These are phyloP conservation scores for Xylariaceae sp. DNA, from an alignment of 2,329 filamentous ascomycete genomes.

Conservation along the genomic window DNA sequence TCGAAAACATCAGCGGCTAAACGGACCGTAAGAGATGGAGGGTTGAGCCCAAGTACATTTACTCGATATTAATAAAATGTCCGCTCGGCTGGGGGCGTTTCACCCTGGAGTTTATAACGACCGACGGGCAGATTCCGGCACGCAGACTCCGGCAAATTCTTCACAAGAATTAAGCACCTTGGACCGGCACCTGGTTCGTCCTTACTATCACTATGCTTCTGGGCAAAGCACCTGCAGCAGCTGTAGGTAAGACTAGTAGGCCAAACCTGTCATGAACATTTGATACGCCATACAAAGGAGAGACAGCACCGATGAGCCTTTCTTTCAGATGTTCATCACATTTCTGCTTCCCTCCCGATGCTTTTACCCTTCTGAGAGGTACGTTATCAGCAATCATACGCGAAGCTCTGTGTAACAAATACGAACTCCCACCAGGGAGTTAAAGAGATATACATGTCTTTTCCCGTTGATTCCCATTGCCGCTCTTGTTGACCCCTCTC, in stretches of 20 bases:
- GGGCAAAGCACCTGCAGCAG: no score
- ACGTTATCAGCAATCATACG: conserved; percentile 10
- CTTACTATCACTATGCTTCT: no score
- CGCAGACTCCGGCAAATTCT: no score
- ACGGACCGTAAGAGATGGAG: conserved; percentile 3
- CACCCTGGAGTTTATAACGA: conserved; percentile 1
- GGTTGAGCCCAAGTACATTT: background rate
- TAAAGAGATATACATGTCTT: background rate
- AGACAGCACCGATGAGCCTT: background rate
- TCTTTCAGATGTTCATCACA: conserved; percentile 2
- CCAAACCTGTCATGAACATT: no score
- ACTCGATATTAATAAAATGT: conserved; percentile 6
- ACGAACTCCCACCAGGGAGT: background rate
- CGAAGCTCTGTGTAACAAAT: conserved; percentile 7
- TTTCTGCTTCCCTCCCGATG: conserved; percentile 3
- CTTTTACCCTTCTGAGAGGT: conserved; percentile 5
- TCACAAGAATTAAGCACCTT: no score
- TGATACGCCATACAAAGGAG: no score
- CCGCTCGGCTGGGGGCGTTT: conserved; percentile 1
- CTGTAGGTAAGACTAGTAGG: no score
- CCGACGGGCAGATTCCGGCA: conserved; percentile 4
- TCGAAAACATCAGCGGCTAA: no score
- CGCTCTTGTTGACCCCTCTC: conserved; percentile 2
- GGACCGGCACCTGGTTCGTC: no score
- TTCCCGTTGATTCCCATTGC: no score